These are phyloP conservation scores for Yarrowia sp. DNA, from an alignment of 805 yeast species.

Conservation along the genomic window DNA sequence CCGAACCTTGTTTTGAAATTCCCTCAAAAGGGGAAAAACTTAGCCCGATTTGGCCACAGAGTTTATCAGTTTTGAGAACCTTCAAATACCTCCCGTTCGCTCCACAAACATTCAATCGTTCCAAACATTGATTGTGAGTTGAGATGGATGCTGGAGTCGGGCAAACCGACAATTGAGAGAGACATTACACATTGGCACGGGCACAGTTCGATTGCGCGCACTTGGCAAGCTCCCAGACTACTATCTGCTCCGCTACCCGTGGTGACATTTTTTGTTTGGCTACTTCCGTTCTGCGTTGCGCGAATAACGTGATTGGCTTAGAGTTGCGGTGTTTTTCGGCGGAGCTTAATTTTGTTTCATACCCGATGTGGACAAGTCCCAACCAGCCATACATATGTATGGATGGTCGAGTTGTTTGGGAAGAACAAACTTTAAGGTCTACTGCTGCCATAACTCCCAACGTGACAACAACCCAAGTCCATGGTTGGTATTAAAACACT, in stretches of 20 bases:
- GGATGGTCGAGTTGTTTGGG: not conserved
- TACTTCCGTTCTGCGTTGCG: constrained; percentile 23
- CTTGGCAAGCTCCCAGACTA: too few species aligned
- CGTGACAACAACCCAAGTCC: constrained; percentile 2
- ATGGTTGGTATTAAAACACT: constrained; percentile 15
- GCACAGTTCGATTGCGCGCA: not conserved
- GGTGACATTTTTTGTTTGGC: constrained; percentile 12
- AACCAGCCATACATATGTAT: constrained; percentile 38
- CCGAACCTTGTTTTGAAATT: constrained; percentile 31
- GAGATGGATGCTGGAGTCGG: not conserved
- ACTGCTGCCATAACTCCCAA: constrained; percentile 25
- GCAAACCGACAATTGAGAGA: not conserved
- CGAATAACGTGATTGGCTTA: constrained; percentile 39
- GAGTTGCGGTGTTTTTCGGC: constrained; percentile 39
- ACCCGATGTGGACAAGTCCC: constrained; percentile 32
- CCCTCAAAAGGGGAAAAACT: constrained; percentile 38
- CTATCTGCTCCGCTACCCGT: not conserved
- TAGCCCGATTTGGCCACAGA: constrained; percentile 37
- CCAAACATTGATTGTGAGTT: constrained; percentile 35
- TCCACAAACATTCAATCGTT: constrained; percentile 21
- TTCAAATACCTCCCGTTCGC: constrained; percentile 35
- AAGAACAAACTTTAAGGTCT: constrained; percentile 9
- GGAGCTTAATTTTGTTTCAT: constrained; percentile 30
- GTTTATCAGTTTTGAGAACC: constrained; percentile 17
- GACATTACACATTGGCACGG: not conserved